Conservation (phyloP, 2,329 filamentous ascomycete species). For the Verticillium zaregamsianum region DNA sequence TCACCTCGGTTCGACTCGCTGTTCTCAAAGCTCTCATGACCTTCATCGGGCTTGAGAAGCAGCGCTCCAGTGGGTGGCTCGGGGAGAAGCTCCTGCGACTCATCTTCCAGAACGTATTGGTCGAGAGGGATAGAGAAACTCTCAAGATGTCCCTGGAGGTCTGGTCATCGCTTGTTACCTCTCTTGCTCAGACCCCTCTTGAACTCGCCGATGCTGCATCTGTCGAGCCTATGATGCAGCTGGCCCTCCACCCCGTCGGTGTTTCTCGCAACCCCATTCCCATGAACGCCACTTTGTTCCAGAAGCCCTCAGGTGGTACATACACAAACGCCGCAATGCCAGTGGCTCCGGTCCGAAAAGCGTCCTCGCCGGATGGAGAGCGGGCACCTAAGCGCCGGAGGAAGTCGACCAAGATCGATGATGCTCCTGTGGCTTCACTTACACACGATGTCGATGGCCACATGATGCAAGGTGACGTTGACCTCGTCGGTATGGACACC, state of each 20-base stretch:
- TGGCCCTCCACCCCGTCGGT: constrained; percentile 87
- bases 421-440: constrained; percentile 56
- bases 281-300: constrained; percentile 85
- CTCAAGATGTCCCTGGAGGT: constrained; percentile 80
- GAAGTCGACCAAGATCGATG: constrained; percentile 79
- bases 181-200: constrained; percentile 59
- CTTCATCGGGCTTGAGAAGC: constrained; percentile 81
- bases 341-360: constrained; percentile 39
- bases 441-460: constrained; percentile 95
- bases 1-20: constrained; percentile 89
- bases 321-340: constrained; percentile 56
- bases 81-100: constrained; percentile 84
- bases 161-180: constrained; percentile 74
- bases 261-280: constrained; percentile 86
- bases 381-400: constrained; percentile 71
- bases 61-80: constrained; percentile 83
- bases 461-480: constrained; percentile 96
- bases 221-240: constrained; percentile 74
- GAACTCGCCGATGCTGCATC: constrained; percentile 64
- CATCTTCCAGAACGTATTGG: constrained; percentile 90
- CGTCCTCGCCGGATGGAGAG: constrained; percentile 52
- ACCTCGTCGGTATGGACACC: constrained; percentile 84
- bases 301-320: constrained; percentile 85
- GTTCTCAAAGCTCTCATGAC: constrained; percentile 90
- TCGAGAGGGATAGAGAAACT: constrained; percentile 83